phyloP scores from a whole-genome alignment of 306 rosid genomes.

The Elaeagnus macrophylla region DNA sequence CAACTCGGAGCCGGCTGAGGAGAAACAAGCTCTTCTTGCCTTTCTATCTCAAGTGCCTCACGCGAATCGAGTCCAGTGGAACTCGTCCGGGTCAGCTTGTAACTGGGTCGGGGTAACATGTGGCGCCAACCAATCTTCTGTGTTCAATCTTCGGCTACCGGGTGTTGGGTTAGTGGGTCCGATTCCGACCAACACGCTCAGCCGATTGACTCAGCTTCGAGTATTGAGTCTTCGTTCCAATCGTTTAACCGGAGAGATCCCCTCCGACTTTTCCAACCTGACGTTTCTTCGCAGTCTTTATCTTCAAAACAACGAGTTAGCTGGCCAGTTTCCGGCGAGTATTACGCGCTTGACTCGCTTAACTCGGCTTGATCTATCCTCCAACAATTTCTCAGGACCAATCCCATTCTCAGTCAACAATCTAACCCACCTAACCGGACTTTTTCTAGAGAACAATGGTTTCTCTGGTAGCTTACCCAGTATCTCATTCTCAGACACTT shows the following conservation, averaged over 20 bases:
- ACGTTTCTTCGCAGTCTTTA: conserved; percentile 56
- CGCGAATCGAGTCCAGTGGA: conserved; percentile 69
- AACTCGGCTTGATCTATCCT: conserved; percentile 65
- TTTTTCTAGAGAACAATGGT: conserved; percentile 44
- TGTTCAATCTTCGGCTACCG: conserved; percentile 55
- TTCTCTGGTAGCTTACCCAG: conserved; percentile 66
- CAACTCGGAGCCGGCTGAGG: conserved; percentile 64
- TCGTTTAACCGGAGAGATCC: conserved; percentile 56
- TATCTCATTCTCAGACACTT: conserved; percentile 14
- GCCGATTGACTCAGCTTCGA: conserved; percentile 50
- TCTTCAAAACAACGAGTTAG: conserved; percentile 45
- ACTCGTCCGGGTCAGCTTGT: conserved; percentile 67
- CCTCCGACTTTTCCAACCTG: conserved; percentile 69
- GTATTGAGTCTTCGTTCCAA: conserved; percentile 87
- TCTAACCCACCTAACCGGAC: conserved; percentile 52
- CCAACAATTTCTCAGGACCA: conserved; percentile 59
- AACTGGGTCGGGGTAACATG: conserved; percentile 75
- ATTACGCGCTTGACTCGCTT: conserved; percentile 48
- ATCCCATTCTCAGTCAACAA: conserved; percentile 72
- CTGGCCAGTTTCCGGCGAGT: conserved; percentile 53
- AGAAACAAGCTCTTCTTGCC: conserved; percentile 80
- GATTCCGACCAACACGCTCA: conserved; percentile 57
- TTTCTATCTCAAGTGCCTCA: conserved; percentile 57
- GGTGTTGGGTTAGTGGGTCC: conserved; percentile 72
- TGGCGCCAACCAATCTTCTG: conserved; percentile 37